Evolutionary conservation across 257 asterid species (phyloP).

Genomic region (Nicotiana undulata): DNA sequence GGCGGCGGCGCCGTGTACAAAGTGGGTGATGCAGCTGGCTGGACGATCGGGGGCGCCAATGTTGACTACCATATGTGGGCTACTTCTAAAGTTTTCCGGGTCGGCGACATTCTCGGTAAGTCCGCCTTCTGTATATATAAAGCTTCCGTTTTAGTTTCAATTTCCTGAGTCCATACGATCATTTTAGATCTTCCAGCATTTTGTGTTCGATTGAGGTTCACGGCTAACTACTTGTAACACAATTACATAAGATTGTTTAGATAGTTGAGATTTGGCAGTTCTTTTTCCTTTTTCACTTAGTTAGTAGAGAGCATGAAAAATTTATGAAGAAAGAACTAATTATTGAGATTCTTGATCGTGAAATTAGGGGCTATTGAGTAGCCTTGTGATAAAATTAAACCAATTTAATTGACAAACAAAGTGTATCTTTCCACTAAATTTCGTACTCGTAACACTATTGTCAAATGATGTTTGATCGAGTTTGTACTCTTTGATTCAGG

Average conservation of each 20-base stretch:
- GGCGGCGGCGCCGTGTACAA: constrained; percentile 16
- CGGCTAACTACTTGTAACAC: not conserved
- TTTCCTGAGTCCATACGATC: not conserved
- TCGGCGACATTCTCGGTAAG: constrained; percentile 42
- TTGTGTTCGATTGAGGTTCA: not conserved
- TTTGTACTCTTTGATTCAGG: too few species aligned
- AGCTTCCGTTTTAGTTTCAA: not conserved
- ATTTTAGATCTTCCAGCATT: not conserved
- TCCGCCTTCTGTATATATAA: not conserved
- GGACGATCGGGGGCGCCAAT: constrained; percentile 27
- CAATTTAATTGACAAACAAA: too few species aligned
- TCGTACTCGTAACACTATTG: not conserved
- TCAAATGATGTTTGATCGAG: not conserved
- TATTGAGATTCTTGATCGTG: not conserved
- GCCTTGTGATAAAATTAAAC: not conserved
- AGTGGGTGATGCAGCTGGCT: constrained; percentile 51
- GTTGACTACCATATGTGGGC: constrained; percentile 51
- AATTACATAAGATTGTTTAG: not conserved
- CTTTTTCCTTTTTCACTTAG: not conserved
- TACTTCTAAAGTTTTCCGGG: constrained; percentile 27
- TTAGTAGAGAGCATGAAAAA: not conserved
- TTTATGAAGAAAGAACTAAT: not conserved
- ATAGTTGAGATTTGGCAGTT: not conserved
- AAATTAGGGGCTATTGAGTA: not conserved
- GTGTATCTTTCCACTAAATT: not conserved